Evolutionary conservation across 2,329 filamentous ascomycete genomes (phyloP).

Genomic region (Diaporthe sp.): DNA sequence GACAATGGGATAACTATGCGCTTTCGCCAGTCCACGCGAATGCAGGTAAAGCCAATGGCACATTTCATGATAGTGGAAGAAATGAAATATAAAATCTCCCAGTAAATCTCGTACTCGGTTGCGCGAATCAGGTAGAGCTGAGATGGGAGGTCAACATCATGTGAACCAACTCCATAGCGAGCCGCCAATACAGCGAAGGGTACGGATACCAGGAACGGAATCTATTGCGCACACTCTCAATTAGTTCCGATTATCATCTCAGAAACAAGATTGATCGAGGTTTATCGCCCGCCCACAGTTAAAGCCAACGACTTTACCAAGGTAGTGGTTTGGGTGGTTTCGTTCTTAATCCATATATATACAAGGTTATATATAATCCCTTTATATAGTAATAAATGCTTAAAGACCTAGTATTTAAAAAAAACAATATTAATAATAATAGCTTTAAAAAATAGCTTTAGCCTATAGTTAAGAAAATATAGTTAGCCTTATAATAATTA

Average conservation of each 20-base stretch:
- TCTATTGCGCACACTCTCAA: not conserved
- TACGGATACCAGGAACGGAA: not conserved
- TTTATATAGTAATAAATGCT: no score
- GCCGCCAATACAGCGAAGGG: not conserved
- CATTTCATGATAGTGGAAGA: slow-evolving; percentile 5
- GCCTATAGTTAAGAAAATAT: no score
- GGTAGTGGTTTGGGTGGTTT: no score
- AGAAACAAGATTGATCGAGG: not conserved
- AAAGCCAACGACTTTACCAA: not conserved
- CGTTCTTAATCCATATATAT: no score
- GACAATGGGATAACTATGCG: not conserved
- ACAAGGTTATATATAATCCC: no score
- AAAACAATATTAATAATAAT: no score
- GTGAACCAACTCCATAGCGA: not conserved
- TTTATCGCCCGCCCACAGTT: not conserved
- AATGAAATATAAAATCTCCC: slow-evolving; percentile 2
- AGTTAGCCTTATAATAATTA: no score
- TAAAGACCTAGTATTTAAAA: no score
- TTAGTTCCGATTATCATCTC: not conserved
- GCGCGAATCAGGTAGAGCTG: not conserved
- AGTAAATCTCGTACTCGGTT: not conserved
- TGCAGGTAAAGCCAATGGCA: slow-evolving; percentile 3
- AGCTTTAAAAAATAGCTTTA: no score
- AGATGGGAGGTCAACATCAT: not conserved
- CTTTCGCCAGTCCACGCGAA: not conserved